phyloP scores from a whole-genome alignment of 2,329 filamentous ascomycete species.

The Ophioceras dolichostomum region DNA sequence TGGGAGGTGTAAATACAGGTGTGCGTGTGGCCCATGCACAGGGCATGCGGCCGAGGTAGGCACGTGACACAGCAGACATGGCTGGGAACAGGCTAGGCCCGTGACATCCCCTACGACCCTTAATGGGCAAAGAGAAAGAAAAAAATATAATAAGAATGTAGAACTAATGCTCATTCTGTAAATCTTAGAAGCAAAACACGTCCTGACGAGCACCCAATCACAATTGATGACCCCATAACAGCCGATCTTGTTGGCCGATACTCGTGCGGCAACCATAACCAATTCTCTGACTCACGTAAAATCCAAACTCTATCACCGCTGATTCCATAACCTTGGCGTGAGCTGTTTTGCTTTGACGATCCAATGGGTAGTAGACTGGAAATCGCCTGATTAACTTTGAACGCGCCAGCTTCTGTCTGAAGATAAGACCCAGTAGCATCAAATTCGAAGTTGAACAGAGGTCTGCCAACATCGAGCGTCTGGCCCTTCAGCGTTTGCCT shows the following conservation, averaged over 20 bases:
- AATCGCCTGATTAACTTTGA: not conserved
- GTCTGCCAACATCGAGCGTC: not conserved
- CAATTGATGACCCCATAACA: not conserved
- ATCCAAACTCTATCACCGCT: not conserved
- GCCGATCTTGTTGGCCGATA: not conserved
- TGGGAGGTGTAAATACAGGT: no score
- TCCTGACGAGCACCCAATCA: not conserved
- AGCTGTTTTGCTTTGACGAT: not conserved
- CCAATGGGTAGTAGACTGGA: not conserved
- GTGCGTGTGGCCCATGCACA: no score
- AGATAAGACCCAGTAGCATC: not conserved
- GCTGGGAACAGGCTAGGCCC: no score
- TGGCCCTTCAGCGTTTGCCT: not conserved
- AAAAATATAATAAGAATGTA: not conserved
- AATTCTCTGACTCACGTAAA: not conserved
- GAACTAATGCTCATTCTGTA: not conserved
- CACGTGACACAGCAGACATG: no score
- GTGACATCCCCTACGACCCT: accelerated
- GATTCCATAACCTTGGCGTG: not conserved
- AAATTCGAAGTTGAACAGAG: not conserved
- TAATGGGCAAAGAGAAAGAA: not conserved
- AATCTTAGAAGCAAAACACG: not conserved
- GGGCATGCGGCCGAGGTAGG: no score
- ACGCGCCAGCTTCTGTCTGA: not conserved
- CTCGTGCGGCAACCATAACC: not conserved